These are phyloP conservation scores for Quercus tomentella DNA, from an alignment of 331 rosid species.

Conservation along the genomic window DNA sequence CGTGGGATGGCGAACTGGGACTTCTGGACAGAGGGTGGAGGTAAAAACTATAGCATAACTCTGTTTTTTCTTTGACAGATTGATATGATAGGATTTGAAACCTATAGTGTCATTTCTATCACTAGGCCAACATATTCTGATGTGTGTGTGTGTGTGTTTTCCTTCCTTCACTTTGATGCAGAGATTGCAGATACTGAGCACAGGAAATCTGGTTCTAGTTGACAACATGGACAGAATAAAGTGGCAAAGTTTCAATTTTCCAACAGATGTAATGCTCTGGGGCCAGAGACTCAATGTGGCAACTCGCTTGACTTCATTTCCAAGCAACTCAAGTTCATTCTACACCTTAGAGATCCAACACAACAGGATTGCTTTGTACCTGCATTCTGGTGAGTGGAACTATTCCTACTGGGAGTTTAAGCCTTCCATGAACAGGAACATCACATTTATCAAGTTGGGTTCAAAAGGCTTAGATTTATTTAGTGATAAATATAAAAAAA, in stretches of 20 bases:
- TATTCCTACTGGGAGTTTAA: constrained; percentile 89
- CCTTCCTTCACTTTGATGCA: constrained; percentile 40
- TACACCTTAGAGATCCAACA: constrained; percentile 72
- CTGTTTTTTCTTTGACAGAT: background rate
- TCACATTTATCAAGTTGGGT: constrained; percentile 54
- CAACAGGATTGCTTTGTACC: constrained; percentile 52
- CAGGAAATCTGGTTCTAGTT: constrained; percentile 70
- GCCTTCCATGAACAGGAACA: constrained; percentile 62
- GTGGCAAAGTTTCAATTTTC: constrained; percentile 98
- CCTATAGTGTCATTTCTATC: background rate
- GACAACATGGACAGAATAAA: constrained; percentile 48
- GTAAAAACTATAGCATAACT: constrained; percentile 36
- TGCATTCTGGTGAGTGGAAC: constrained; percentile 48
- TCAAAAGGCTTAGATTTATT: constrained; percentile 52
- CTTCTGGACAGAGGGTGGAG: constrained; percentile 90
- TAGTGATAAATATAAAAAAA: constrained; percentile 54
- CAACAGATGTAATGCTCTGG: constrained; percentile 74
- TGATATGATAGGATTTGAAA: too few species aligned
- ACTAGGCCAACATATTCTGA: constrained; percentile 7
- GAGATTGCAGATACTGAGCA: constrained; percentile 48
- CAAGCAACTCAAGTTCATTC: constrained; percentile 42
- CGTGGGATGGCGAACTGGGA: constrained; percentile 91
- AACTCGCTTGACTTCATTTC: constrained; percentile 63
- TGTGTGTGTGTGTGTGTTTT: constrained; percentile 1
- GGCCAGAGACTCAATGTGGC: constrained; percentile 83